A percentile compares a stretch with the other conserved stretches of the same genome.
These are phyloP conservation scores for Sarocladium strictum DNA, from an alignment of 2,329 filamentous ascomycete genomes.

Conservation along the genomic window DNA sequence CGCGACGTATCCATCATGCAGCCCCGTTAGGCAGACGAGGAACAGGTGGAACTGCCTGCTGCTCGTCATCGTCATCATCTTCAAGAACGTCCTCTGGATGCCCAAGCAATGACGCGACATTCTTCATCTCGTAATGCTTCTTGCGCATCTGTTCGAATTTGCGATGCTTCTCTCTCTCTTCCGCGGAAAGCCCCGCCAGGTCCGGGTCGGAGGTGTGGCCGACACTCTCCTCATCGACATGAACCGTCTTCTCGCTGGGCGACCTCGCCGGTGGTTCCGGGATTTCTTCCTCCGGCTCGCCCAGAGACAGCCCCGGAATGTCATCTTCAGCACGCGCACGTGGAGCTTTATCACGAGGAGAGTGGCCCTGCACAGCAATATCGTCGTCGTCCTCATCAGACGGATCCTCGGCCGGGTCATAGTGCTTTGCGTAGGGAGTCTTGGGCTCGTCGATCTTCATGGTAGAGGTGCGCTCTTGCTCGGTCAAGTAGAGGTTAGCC, in stretches of 20 bases:
- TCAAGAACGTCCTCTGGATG: conserved; percentile 63
- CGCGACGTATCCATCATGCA: too few relatives aligned
- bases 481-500: conserved; percentile 92
- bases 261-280: conserved; percentile 37
- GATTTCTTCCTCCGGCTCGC: conserved; percentile 78
- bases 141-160: conserved; percentile 88
- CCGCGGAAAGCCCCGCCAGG: conserved; percentile 49
- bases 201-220: conserved; percentile 41
- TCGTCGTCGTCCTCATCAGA: conserved; percentile 60
- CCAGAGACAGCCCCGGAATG: conserved; percentile 86
- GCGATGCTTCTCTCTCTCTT: conserved; percentile 85
- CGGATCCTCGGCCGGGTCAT: conserved; percentile 84
- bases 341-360: conserved; percentile 23
- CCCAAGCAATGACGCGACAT: conserved; percentile 81
- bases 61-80: conserved; percentile 56
- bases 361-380: conserved; percentile 21
- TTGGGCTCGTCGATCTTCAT: conserved; percentile 99
- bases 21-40: conserved; percentile 38
- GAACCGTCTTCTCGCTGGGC: conserved; percentile 62
- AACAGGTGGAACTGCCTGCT: conserved; percentile 39
- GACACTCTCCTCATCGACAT: conserved; percentile 63
- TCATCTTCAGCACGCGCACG: conserved; percentile 55
- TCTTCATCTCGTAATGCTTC: conserved; percentile 98
- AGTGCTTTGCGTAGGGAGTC: conserved; percentile 90
- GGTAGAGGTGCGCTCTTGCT: conserved; percentile 88